Percentiles rank a stretch among this genome's conserved stretches.
phyloP scores from a whole-genome alignment of 2,329 filamentous ascomycete genomes.

The Aspergillus nomiae region DNA sequence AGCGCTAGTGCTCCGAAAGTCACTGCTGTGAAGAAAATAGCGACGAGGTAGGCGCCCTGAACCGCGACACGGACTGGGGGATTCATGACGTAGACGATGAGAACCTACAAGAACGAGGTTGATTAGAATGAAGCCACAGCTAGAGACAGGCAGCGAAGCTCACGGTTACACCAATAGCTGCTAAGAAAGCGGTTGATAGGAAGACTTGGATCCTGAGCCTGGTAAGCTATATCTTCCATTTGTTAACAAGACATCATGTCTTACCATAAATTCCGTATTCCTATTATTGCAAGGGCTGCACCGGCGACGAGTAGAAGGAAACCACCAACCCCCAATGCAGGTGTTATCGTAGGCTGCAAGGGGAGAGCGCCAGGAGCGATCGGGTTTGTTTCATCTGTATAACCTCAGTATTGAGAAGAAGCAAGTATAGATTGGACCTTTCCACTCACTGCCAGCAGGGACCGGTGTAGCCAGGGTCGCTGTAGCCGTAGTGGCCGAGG shows the following conservation, averaged over 20 bases:
- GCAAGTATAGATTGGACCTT: background rate
- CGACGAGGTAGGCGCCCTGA: slow-evolving; percentile 85
- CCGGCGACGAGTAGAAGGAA: slow-evolving; percentile 74
- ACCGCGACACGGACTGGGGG: slow-evolving; percentile 72
- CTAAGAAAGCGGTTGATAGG: slow-evolving; percentile 74
- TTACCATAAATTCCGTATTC: slow-evolving; percentile 75
- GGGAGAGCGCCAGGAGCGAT: slow-evolving; percentile 57
- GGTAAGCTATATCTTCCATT: slow-evolving; percentile 16
- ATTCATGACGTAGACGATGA: slow-evolving; percentile 88
- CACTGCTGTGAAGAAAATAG: slow-evolving; percentile 70
- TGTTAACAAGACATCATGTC: background rate
- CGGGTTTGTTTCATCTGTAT: slow-evolving; percentile 22
- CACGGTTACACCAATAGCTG: slow-evolving; percentile 70
- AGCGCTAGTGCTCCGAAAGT: slow-evolving; percentile 73
- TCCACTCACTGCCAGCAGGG: slow-evolving; percentile 16
- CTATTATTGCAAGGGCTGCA: slow-evolving; percentile 70
- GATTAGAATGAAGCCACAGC: background rate
- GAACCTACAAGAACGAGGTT: slow-evolving; percentile 46
- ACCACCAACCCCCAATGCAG: slow-evolving; percentile 77
- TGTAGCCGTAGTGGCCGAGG: slow-evolving; percentile 24
- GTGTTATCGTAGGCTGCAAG: slow-evolving; percentile 72
- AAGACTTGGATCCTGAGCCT: slow-evolving; percentile 68
- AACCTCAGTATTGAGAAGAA: background rate
- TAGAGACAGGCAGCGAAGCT: slow-evolving; percentile 15
- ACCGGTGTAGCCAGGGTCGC: slow-evolving; percentile 27